A percentile compares a stretch with the other conserved stretches of the same genome.
phyloP scores from a whole-genome alignment of 2,329 filamentous ascomycete species.

The Phyllosticta capitalensis region DNA sequence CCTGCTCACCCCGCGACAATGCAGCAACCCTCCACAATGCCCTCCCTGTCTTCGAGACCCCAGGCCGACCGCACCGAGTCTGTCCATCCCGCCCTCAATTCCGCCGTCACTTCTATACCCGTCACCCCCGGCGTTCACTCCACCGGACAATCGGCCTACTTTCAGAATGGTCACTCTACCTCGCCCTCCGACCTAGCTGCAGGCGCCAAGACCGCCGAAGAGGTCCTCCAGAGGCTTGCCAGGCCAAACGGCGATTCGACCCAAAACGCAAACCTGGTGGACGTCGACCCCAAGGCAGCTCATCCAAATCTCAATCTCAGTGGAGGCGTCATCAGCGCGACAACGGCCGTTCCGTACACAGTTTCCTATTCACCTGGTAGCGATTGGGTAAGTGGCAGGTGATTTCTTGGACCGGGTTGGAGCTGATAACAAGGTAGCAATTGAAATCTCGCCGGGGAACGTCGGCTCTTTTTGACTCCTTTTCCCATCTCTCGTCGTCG shows the following conservation, averaged over 20 bases:
- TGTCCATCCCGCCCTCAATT: constrained; percentile 31
- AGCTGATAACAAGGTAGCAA: constrained; percentile 42
- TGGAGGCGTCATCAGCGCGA: constrained; percentile 54
- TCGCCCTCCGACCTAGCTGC: constrained; percentile 35
- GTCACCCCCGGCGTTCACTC: constrained; percentile 34
- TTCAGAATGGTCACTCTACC: constrained; percentile 19
- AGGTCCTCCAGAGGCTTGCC: constrained; percentile 46
- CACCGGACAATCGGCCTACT: constrained; percentile 29
- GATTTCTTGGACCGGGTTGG: too few species aligned
- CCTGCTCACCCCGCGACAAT: background rate
- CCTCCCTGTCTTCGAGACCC: constrained; percentile 8
- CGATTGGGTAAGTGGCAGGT: constrained; percentile 42
- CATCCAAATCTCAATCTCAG: constrained; percentile 50
- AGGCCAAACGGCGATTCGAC: constrained; percentile 26
- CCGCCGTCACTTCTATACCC: constrained; percentile 29
- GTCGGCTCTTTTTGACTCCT: constrained; percentile 86
- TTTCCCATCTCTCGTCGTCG: constrained; percentile 77
- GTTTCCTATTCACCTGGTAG: constrained; percentile 42
- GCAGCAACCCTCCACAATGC: constrained; percentile 1
- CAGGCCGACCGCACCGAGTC: constrained; percentile 16
- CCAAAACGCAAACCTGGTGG: constrained; percentile 33
- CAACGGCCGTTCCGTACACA: constrained; percentile 54
- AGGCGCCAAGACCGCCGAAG: constrained; percentile 38
- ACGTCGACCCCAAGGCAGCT: constrained; percentile 44
- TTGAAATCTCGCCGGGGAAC: constrained; percentile 72